Evolutionary conservation across 164 flowering plant genomes (phyloP).

Genomic region (Platanus orientalis): DNA sequence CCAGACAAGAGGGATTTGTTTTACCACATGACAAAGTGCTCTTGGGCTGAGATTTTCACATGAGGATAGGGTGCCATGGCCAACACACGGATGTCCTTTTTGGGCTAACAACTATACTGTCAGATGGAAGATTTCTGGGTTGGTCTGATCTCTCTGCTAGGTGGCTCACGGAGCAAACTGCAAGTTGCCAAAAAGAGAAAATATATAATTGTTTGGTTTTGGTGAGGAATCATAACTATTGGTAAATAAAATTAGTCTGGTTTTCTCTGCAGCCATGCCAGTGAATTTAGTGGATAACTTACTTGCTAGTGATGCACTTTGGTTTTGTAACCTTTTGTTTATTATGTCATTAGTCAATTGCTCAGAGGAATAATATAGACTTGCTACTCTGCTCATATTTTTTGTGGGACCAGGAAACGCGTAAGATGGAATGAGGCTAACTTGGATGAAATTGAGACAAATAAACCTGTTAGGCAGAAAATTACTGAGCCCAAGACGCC

Average conservation of each 20-base stretch:
- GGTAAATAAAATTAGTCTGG: not conserved
- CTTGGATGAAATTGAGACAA: slow-evolving; percentile 83
- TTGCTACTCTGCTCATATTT: not conserved
- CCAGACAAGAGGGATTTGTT: no score
- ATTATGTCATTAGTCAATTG: not conserved
- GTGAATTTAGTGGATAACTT: not conserved
- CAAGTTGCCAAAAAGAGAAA: no score
- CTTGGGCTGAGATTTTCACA: no score
- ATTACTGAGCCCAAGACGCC: slow-evolving; percentile 99
- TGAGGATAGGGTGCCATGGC: no score
- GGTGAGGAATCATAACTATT: not conserved
- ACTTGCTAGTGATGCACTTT: not conserved
- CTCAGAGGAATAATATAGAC: not conserved
- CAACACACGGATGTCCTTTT: no score
- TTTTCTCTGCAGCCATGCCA: not conserved
- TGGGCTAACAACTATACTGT: no score
- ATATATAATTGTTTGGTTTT: no score
- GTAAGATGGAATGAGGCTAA: slow-evolving; percentile 94
- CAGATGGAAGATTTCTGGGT: no score
- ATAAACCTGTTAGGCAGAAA: slow-evolving; percentile 97
- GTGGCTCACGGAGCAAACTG: no score
- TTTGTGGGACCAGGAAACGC: slow-evolving; percentile 41
- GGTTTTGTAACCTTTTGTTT: not conserved
- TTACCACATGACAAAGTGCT: no score
- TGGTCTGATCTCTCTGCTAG: no score